Conservation (phyloP, 768 basidiomycete species). For the Mycena chlorophos region DNA sequence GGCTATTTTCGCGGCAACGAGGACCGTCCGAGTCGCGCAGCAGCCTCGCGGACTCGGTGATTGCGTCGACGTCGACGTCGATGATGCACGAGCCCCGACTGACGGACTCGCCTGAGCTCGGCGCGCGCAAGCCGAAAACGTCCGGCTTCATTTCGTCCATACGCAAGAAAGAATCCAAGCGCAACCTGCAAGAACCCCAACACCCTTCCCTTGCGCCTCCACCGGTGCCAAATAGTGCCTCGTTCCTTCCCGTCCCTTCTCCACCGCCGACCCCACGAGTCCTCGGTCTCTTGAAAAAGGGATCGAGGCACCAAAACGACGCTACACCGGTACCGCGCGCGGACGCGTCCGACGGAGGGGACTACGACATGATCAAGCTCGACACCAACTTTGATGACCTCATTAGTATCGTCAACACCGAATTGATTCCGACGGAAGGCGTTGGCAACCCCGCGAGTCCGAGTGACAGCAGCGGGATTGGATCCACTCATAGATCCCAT, state of each 20-base stretch:
- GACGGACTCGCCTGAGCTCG: conserved; percentile 33
- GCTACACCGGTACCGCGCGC: conserved; percentile 34
- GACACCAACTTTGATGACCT: conserved; percentile 75
- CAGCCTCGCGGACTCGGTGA: conserved; percentile 22
- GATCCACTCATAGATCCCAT: conserved; percentile 33
- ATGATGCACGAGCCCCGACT: conserved; percentile 13
- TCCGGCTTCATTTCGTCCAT: conserved; percentile 46
- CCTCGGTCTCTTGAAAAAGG: conserved; percentile 30
- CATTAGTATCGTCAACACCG: conserved; percentile 76
- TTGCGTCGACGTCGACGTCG: conserved; percentile 12
- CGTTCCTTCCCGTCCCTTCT: conserved; percentile 25
- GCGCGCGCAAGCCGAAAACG: conserved; percentile 53
- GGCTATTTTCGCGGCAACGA: conserved; percentile 17
- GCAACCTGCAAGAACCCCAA: conserved; percentile 38
- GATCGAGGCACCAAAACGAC: conserved; percentile 34
- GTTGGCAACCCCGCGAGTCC: conserved; percentile 33
- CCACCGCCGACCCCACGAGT: conserved; percentile 13
- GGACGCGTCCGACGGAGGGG: conserved; percentile 33
- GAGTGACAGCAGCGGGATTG: conserved; percentile 46
- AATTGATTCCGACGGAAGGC: conserved; percentile 27
- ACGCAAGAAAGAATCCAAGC: conserved; percentile 43
- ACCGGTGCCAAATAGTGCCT: conserved; percentile 32
- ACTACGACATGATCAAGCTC: conserved; percentile 46
- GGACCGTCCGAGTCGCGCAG: conserved; percentile 24
- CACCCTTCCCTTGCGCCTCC: conserved; percentile 41